Base-by-base conservation (phyloP, 768 basidiomycete species). In the Phaffia tasmanica region DNA sequence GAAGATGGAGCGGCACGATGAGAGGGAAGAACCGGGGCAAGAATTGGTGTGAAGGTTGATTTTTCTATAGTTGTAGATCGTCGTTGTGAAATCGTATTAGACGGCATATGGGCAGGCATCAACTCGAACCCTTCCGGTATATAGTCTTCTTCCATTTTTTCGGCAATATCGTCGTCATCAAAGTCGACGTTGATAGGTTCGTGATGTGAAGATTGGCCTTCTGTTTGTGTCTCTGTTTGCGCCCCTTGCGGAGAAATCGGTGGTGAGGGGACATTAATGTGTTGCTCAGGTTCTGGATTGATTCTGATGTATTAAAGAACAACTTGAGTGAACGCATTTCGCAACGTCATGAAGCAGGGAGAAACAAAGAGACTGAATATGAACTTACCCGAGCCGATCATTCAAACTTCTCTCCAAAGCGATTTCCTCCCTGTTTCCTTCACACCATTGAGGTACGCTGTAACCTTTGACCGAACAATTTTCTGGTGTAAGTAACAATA, bases 121-220 rank as follows among this genome's bases (percentile, higher is more conserved):
- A 67, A 32, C 1, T 68, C 62, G 47, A 68, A 68, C 32, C 53
- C 67, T 46, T 57, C 60, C 9, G 65, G 65, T 49, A 68, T 63
- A 57, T 68, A 68, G 49, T 63, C 62, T 27, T 68, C 61, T 51
- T 51, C 50, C 50, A 51, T 23, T 51, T 16, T 51, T 51, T 16
- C 23, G 16, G 50, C n/a, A 14, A 59, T 46, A 21, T 59, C 60
- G 2, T 61, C 65, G 3, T 66, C 53, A 7, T 56, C n/a, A 19
- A n/a, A 27, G 64, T 30, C 3, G 55, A 32, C 6, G 56, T 29
- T 14, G 27, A 30, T 49, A 29, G 46, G 42, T 64, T 63, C n/a
- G 14, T 47, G 35, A 47, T 9, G 32, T 1, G 57, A 14, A 51
- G 57, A 23, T 16, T 57, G 32, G 15, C 5, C 27, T 25, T 42